Conservation (phyloP, 2,329 filamentous ascomycete genomes). For the Aspergillus nomiae region DNA sequence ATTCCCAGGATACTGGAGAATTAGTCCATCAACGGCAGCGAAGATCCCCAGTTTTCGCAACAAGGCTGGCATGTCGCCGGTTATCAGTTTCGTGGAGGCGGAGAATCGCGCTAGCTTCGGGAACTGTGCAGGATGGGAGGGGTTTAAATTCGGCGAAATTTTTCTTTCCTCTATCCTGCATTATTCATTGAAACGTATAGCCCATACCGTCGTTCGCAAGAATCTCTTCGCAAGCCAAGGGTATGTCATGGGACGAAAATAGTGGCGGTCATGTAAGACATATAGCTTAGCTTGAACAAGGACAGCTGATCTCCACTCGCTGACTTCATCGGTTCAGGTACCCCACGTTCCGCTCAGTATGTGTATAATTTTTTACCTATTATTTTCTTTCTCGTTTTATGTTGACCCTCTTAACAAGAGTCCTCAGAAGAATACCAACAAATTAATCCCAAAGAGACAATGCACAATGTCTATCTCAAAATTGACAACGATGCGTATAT, state of each 20-base stretch:
- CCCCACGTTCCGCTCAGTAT: neutral
- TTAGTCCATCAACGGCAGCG: constrained; percentile 78
- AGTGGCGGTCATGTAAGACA: neutral
- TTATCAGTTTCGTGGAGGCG: constrained; percentile 13
- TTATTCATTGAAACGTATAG: neutral
- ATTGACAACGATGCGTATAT: constrained; percentile 25
- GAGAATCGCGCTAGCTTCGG: constrained; percentile 1
- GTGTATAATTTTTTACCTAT: neutral
- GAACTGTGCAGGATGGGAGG: neutral
- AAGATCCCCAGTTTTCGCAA: constrained; percentile 79
- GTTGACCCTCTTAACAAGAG: neutral
- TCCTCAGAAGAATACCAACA: neutral
- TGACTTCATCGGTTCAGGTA: neutral
- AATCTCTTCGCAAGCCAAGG: neutral
- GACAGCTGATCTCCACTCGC: constrained; percentile 4
- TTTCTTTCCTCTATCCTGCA: neutral
- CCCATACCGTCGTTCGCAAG: neutral
- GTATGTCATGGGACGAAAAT: neutral
- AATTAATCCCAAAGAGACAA: neutral
- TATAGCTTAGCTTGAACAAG: neutral
- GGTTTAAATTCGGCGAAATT: neutral
- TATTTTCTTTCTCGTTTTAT: neutral
- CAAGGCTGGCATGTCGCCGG: constrained; percentile 67
- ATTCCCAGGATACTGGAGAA: constrained; percentile 71
- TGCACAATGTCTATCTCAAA: constrained; percentile 24